Conservation (phyloP, 805 yeast genomes). For the Torulaspora franciscae region DNA sequence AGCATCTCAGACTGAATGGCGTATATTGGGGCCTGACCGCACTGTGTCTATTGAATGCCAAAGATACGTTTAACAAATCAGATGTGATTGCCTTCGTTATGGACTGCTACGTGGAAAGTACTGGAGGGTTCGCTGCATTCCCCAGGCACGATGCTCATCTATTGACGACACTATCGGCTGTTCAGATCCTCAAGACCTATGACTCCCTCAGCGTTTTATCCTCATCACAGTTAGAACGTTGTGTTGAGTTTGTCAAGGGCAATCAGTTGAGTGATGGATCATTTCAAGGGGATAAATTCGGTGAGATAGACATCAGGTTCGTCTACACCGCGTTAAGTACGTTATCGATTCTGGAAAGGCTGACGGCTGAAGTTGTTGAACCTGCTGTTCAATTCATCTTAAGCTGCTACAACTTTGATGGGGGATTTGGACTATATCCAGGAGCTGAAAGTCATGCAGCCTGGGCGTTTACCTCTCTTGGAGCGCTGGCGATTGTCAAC, state of each 20-base stretch:
- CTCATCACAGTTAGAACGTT: constrained; percentile 29
- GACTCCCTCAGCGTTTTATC: constrained; percentile 48
- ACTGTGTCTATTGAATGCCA: constrained; percentile 51
- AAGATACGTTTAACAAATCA: constrained; percentile 51
- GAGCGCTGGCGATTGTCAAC: constrained; percentile 65
- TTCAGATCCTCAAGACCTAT: constrained; percentile 71
- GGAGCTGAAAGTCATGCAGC: constrained; percentile 96
- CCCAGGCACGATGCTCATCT: constrained; percentile 88
- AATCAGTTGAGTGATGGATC: constrained; percentile 54
- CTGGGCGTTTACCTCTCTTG: constrained; percentile 82
- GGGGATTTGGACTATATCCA: constrained; percentile 90
- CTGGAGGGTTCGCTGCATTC: constrained; percentile 86
- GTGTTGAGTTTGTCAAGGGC: constrained; percentile 38
- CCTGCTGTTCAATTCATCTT: constrained; percentile 63
- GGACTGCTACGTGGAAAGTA: constrained; percentile 52
- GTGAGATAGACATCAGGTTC: constrained; percentile 90
- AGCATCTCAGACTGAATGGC: constrained; percentile 86
- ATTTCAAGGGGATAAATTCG: constrained; percentile 84
- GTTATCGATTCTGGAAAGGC: constrained; percentile 60
- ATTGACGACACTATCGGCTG: constrained; percentile 75
- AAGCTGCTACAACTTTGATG: constrained; percentile 84
- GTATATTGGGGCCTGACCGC: constrained; percentile 94
- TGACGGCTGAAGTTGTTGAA: constrained; percentile 51
- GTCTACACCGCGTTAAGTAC: constrained; percentile 76
- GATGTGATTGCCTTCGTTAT: constrained; percentile 67